A percentile compares a stretch with the other conserved stretches of the same genome.
Conservation (phyloP, 1,284 basidiomycete genomes). For the Mrakiaceae sp. region DNA sequence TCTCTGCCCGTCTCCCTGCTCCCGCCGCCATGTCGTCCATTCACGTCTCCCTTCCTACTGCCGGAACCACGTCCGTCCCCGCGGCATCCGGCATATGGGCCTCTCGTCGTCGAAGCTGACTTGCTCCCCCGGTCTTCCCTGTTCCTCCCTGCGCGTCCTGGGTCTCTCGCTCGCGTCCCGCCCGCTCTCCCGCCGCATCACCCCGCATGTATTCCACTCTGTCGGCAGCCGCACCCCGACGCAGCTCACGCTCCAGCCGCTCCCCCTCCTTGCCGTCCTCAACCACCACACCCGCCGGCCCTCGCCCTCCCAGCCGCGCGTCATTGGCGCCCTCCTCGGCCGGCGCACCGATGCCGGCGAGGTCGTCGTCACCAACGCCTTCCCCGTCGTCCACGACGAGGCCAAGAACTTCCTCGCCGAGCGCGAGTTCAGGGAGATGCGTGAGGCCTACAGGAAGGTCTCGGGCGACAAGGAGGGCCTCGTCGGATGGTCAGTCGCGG, state of each 20-base stretch:
- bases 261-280: slow-evolving; percentile 86
- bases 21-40: background rate
- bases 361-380: slow-evolving; percentile 62
- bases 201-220: background rate
- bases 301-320: slow-evolving; percentile 62
- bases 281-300: slow-evolving; percentile 92
- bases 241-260: slow-evolving; percentile 75
- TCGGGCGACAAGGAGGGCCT: slow-evolving; percentile 34
- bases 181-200: background rate
- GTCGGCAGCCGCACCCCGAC: slow-evolving; percentile 52
- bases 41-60: slow-evolving; percentile 5
- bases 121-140: background rate
- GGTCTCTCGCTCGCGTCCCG: background rate
- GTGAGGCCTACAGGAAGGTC: slow-evolving; percentile 20
- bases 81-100: background rate
- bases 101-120: background rate
- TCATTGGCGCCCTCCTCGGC: slow-evolving; percentile 93
- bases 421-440: slow-evolving; percentile 81
- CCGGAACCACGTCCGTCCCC: slow-evolving; percentile 1
- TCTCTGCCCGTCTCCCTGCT: background rate
- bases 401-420: slow-evolving; percentile 93
- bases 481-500: slow-evolving; percentile 44
- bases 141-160: background rate
- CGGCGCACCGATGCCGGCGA: slow-evolving; percentile 61
- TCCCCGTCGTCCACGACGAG: slow-evolving; percentile 85